Base-by-base conservation (phyloP, 129 eudicot genomes). In the Rutidosis leptorrhynchoides region DNA sequence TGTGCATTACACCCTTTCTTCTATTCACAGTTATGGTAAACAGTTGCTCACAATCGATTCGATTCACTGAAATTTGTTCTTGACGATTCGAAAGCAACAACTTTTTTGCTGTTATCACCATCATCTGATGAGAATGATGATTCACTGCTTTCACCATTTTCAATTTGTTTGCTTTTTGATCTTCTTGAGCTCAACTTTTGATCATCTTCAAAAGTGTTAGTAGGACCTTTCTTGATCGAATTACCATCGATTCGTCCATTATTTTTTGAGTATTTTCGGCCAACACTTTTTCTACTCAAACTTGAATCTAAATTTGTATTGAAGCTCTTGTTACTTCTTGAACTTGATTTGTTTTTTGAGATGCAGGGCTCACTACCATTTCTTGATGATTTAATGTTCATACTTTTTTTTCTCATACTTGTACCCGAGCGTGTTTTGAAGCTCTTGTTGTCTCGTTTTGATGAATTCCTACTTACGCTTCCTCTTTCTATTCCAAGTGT, bases 61-160 rank as follows among this genome's bases (percentile, higher is more conserved):
- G 58, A 33, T 17, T 49, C 59, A 43, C 30, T 69, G 12, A 29
- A 4, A 21, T 35, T 25, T 32, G 53, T 59, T 67, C 74, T 49
- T 62, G 24, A 17, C 16, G 23, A 33, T 9, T 52, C 32, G 23
- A 32, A 49, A 16, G 23, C 26, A 58, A 32, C 43, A 43, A 21
- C n/a, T 25, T 53, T 48, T 48, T 30, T 74, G 17, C 52, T 48
- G 52, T 52, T 49, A 48, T 59, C 60, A 49, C 58, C 62, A 48
- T 32, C 26, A 75, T 62, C 68, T 0, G 79, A 67, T 59, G 79
- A 67, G 25, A 67, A 30, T 12, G 74, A 75, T 0, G 74, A 75
- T 32, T 75, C 58, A 23, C 48, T 59, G 19, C 35, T 68, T 48
- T 74, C 63, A 24, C 42, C 29, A n/a, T 46, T 58, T n/a, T 46